Evolutionary conservation across 345 rosid species (phyloP).

Genomic region (Dovyalis caffra): DNA sequence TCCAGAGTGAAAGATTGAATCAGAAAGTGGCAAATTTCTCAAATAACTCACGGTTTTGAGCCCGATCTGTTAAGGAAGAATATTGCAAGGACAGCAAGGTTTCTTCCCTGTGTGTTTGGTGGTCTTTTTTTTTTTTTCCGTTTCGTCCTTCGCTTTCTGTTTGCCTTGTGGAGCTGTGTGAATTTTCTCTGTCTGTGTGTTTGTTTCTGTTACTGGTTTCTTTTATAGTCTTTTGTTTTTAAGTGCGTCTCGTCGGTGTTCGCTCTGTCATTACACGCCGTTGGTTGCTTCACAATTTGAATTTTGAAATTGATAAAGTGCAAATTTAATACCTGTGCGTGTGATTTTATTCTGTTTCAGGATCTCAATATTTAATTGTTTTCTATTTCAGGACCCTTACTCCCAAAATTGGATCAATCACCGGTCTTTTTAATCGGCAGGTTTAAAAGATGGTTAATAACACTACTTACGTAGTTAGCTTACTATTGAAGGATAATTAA

Average conservation of each 20-base stretch:
- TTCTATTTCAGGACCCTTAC: not conserved
- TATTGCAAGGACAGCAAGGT: not conserved
- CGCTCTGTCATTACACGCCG: conserved; percentile 55
- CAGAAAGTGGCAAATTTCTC: conserved; percentile 1
- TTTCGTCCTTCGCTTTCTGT: conserved; percentile 13
- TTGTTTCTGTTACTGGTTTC: conserved; percentile 31
- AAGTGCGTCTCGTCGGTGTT: conserved; percentile 49
- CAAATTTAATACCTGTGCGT: not conserved
- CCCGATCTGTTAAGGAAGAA: conserved; percentile 35
- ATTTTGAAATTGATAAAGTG: not conserved
- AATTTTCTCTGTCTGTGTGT: conserved; percentile 29
- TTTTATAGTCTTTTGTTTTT: conserved; percentile 20
- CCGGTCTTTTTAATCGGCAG: too few relatives aligned
- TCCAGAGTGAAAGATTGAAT: conserved; percentile 8
- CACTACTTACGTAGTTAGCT: too few relatives aligned
- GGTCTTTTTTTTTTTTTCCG: not conserved
- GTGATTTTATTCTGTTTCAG: not conserved
- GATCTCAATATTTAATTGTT: not conserved
- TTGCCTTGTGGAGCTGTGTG: not conserved
- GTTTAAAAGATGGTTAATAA: too few relatives aligned
- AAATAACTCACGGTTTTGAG: conserved; percentile 45
- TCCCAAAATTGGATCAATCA: not conserved
- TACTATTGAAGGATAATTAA: too few relatives aligned
- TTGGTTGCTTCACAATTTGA: conserved; percentile 11
- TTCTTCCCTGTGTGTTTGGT: not conserved